phyloP scores from a whole-genome alignment of 768 basidiomycete species.

The Flagelloscypha sp. region DNA sequence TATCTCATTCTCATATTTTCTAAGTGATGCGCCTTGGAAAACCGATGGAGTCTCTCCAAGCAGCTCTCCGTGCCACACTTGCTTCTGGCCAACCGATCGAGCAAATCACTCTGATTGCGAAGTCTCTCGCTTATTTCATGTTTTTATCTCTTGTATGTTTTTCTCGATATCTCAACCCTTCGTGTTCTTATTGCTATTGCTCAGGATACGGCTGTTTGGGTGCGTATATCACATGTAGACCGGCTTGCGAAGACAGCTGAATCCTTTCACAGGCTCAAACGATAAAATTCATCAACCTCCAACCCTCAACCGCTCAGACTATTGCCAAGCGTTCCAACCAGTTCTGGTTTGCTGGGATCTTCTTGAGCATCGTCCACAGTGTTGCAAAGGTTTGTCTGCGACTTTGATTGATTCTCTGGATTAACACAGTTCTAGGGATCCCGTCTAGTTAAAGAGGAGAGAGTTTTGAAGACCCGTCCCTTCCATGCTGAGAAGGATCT shows the following conservation, averaged over 20 bases:
- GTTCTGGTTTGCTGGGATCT: constrained; percentile 84
- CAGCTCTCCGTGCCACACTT: constrained; percentile 67
- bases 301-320: constrained; percentile 51
- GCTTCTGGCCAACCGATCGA: constrained; percentile 51
- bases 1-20: constrained; percentile 1
- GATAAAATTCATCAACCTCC: constrained; percentile 55
- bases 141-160: constrained; percentile 81
- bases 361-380: constrained; percentile 67
- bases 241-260: too few relatives aligned
- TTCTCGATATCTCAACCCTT: too few relatives aligned
- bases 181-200: neutral
- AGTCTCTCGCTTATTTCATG: constrained; percentile 84
- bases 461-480: constrained; percentile 36
- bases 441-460: constrained; percentile 53
- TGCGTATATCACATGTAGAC: too few relatives aligned
- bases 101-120: constrained; percentile 67
- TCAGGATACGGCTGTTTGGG: neutral
- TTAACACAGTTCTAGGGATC: constrained; percentile 34
- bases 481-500: constrained; percentile 59
- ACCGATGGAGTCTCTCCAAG: constrained; percentile 88
- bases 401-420: neutral
- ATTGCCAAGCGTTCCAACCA: constrained; percentile 63
- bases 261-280: constrained; percentile 48
- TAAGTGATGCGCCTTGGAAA: constrained; percentile 90
- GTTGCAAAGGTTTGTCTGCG: constrained; percentile 48